These are phyloP conservation scores for Amanita rubescens DNA, from an alignment of 768 basidiomycete genomes.

Conservation along the genomic window DNA sequence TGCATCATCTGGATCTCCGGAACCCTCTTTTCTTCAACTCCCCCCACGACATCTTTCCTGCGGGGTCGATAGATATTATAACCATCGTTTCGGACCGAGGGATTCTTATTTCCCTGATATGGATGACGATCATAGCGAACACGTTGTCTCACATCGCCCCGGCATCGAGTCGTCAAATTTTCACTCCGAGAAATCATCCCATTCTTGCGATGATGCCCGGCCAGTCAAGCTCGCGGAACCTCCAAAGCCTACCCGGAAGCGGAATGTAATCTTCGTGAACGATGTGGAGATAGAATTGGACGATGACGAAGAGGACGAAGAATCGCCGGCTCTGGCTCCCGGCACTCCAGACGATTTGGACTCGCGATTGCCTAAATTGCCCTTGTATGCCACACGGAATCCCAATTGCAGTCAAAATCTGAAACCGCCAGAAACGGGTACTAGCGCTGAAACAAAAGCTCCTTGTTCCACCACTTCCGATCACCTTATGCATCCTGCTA, in stretches of 20 bases:
- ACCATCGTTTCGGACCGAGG: constrained; percentile 3
- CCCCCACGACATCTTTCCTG: constrained; percentile 11
- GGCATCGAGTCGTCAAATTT: background rate
- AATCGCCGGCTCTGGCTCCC: background rate
- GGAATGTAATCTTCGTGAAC: constrained; percentile 32
- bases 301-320: constrained; percentile 3
- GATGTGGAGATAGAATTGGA: constrained; percentile 33
- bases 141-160: background rate
- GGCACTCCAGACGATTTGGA: background rate
- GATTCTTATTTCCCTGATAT: constrained; percentile 7
- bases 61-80: background rate
- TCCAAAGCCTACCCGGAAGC: constrained; percentile 14
- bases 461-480: background rate
- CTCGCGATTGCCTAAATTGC: background rate
- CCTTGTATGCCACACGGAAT: background rate
- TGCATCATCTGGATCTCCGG: constrained; percentile 27
- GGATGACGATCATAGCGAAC: background rate
- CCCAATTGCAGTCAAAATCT: background rate
- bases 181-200: background rate
- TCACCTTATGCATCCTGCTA: background rate
- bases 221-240: constrained; percentile 2
- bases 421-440: constrained; percentile 4
- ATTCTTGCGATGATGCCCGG: background rate
- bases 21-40: constrained; percentile 23
- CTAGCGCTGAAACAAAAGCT: background rate